Evolutionary conservation across 192 early-diverging fungal genomes (phyloP).

Genomic region (Blastocladiella britannica): DNA sequence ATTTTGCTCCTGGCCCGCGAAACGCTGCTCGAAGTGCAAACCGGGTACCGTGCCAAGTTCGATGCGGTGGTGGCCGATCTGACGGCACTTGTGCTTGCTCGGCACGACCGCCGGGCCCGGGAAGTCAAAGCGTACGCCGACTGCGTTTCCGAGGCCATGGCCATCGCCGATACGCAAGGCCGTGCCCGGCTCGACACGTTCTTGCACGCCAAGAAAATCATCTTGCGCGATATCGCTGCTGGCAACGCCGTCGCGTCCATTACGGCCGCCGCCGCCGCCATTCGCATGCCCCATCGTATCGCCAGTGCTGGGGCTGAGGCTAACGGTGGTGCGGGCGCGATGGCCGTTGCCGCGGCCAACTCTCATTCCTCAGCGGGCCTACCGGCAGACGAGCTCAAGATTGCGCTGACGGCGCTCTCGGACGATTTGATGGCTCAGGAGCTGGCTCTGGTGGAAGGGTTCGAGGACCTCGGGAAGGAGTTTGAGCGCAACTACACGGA

Average conservation of each 20-base stretch:
- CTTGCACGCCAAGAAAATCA: slow-evolving; percentile 23
- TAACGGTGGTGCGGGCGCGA: no score
- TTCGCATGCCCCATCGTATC: no score
- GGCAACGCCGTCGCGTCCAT: slow-evolving; percentile 22
- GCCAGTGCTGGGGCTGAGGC: no score
- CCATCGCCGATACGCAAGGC: slow-evolving; percentile 23
- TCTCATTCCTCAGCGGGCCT: no score
- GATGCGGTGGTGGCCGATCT: slow-evolving; percentile 30
- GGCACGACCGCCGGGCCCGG: slow-evolving; percentile 19
- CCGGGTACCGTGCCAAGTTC: slow-evolving; percentile 35
- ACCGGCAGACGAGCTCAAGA: no score
- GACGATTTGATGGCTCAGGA: slow-evolving; percentile 26
- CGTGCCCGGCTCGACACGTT: slow-evolving; percentile 19
- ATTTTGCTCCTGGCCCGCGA: slow-evolving; percentile 18
- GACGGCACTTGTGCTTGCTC: slow-evolving; percentile 22
- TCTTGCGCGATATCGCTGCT: slow-evolving; percentile 15
- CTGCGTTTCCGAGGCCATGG: slow-evolving; percentile 17
- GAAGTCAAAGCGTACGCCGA: slow-evolving; percentile 18
- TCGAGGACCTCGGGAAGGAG: slow-evolving; percentile 38
- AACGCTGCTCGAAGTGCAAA: slow-evolving; percentile 20
- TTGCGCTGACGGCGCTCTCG: slow-evolving; percentile 15
- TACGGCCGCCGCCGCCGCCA: no score
- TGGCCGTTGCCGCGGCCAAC: no score
- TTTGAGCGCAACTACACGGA: slow-evolving; percentile 42
- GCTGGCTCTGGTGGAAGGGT: slow-evolving; percentile 40